phyloP scores from a whole-genome alignment of 2,329 filamentous ascomycete species.

The Alternaria triticimaculans region DNA sequence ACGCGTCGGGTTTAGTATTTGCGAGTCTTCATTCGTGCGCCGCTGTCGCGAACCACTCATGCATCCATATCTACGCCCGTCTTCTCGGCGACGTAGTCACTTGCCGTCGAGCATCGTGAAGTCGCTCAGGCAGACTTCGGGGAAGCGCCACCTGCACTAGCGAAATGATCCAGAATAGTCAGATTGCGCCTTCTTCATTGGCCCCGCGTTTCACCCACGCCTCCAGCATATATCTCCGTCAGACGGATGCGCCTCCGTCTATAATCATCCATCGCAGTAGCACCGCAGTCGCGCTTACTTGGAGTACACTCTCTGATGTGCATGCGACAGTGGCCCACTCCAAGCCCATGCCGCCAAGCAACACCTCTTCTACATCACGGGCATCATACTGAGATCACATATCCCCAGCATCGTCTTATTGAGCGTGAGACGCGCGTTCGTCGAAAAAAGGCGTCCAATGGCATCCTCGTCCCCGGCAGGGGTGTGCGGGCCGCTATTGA shows the following conservation, averaged over 20 bases:
- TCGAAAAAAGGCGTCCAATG: slow-evolving; percentile 11
- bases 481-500: slow-evolving; percentile 17
- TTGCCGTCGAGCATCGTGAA: slow-evolving; percentile 1
- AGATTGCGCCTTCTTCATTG: slow-evolving; percentile 12
- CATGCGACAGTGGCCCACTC: not conserved
- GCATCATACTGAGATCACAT: slow-evolving; percentile 6
- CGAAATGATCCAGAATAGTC: slow-evolving; percentile 9
- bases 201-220: slow-evolving; percentile 19
- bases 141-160: slow-evolving; percentile 3
- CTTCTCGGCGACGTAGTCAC: not conserved
- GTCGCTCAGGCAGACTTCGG: not conserved
- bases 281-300: not conserved
- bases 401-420: not conserved
- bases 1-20: not conserved
- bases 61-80: not conserved
- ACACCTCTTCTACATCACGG: not conserved
- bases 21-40: not conserved
- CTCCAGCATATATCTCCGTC: slow-evolving; percentile 1
- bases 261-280: not conserved
- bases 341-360: not conserved
- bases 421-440: slow-evolving; percentile 23
- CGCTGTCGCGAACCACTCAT: not conserved
- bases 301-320: not conserved
- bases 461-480: slow-evolving; percentile 1
- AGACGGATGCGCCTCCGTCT: not conserved